Conservation (phyloP, 2,329 filamentous ascomycete genomes). For the Didymella keratinophila region DNA sequence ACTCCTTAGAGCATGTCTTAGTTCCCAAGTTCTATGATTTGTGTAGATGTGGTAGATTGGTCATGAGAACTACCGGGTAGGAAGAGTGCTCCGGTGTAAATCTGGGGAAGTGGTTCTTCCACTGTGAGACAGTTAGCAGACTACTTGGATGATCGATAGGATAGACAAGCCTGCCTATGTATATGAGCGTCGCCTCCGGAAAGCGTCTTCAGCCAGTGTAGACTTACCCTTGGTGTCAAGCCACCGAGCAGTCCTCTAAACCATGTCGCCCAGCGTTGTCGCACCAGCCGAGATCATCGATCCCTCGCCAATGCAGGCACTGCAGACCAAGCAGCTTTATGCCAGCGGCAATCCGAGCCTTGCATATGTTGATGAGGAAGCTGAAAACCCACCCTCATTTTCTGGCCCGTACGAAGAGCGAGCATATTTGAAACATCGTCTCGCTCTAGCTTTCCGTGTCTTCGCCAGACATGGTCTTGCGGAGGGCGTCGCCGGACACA, state of each 20-base stretch:
- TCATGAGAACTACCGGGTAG: not conserved
- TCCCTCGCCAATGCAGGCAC: not conserved
- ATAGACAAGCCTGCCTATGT: too few species aligned
- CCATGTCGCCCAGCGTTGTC: not conserved
- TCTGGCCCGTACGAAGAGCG: not conserved
- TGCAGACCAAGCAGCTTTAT: not conserved
- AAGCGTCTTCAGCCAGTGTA: too few species aligned
- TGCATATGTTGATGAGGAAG: conserved; percentile 69
- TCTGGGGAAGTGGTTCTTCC: not conserved
- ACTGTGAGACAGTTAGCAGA: conserved; percentile 64
- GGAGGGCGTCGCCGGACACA: not conserved
- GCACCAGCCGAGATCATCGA: not conserved
- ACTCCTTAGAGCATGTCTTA: not conserved
- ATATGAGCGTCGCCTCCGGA: too few species aligned
- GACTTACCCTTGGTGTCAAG: not conserved
- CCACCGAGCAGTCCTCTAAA: not conserved
- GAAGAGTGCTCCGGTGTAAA: not conserved
- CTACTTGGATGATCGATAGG: not conserved
- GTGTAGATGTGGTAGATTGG: not conserved
- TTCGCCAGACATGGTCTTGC: not conserved
- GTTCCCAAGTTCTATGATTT: not conserved
- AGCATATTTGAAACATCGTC: not conserved
- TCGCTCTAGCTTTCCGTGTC: not conserved
- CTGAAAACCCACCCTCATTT: conserved; percentile 51
- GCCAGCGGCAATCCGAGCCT: conserved; percentile 66